Base-by-base conservation (phyloP, 108 stramenopile genomes). In the Cyclostephanos tholiformis region DNA sequence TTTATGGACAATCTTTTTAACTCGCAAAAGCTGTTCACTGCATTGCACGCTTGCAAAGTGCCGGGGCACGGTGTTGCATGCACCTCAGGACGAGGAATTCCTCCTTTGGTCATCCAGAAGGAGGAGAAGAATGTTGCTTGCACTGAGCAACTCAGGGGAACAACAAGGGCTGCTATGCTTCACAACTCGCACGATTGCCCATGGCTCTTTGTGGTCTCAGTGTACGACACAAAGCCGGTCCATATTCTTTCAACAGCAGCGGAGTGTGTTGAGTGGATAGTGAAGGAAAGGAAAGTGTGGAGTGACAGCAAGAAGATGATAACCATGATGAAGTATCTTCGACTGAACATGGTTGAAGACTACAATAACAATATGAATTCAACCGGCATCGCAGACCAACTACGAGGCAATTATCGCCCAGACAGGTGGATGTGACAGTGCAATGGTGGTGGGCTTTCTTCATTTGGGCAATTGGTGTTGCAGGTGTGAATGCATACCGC, bases 371-470 rank as follows among this genome's bases (percentile, higher is more conserved):
- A 70, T 0, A 75, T 81, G 80, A 65, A 65, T 58, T 19, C 46
- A 48, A 68, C 69, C 7, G 75, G 76, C 48, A 65, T 81, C 32
- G 68, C 69, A 13, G 80, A 81, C 41, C 80, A 81, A 44, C 52
- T 81, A 17, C 60, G 63, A 17, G 49, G 49, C 38, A 41, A 20
- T 0, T 81, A 75, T 39, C 67, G 80, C 0, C 65, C 58, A 3
- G 80, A 81, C 56, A 17, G 63, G 7, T 65, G 74, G 74, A 61
- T 69, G 67, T 17, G 69, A 14, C 61, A 75, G 6, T 39, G 61
- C 11, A 81, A 58, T 81, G 80, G 74, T 81, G 80, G 80, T 81
- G 74, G 80, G 19, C 80, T 17, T 64, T 70, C 26, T 66, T 60
- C 36, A 30, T 69, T 17, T 81, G 80, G 74, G 61, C 62, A 46